phyloP scores from a whole-genome alignment of 306 rosid species.

The Prunus campanulata region DNA sequence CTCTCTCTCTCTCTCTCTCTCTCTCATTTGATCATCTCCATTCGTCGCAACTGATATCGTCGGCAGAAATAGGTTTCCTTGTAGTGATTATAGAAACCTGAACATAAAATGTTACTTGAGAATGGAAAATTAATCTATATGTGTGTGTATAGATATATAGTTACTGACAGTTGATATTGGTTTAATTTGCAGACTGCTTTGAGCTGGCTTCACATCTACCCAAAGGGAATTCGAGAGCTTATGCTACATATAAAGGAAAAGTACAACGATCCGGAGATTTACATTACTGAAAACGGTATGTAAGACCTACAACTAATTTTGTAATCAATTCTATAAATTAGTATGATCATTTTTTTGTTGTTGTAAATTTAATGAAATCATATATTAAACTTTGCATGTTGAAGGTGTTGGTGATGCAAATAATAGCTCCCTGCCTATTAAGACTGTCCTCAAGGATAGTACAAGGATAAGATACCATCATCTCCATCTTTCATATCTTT shows the following conservation, averaged over 20 bases:
- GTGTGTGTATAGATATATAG: too few species aligned
- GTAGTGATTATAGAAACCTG: too few species aligned
- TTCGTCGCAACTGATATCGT: too few species aligned
- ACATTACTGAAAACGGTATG: constrained; percentile 63
- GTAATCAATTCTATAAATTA: too few species aligned
- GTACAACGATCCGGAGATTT: constrained; percentile 44
- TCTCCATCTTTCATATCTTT: constrained; percentile 44
- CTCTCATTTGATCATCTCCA: not conserved
- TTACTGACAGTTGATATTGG: not conserved
- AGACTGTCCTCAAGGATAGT: constrained; percentile 41
- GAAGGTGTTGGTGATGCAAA: constrained; percentile 6
- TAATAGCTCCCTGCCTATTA: constrained; percentile 39
- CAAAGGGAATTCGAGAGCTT: constrained; percentile 43
- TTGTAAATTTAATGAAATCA: not conserved
- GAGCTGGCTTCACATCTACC: constrained; percentile 52
- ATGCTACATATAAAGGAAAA: constrained; percentile 21
- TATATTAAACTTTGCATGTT: not conserved
- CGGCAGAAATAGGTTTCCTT: too few species aligned
- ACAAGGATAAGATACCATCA: constrained; percentile 42
- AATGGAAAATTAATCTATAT: too few species aligned
- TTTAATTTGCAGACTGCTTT: constrained; percentile 42
- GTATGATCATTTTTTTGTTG: too few species aligned
- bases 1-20: not conserved
- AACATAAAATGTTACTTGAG: too few species aligned
- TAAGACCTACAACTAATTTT: too few species aligned